Percentiles rank a stretch among this genome's conserved stretches.
Evolutionary conservation across 148 eudicot species (phyloP).

Genomic region (Nyssa sinensis): DNA sequence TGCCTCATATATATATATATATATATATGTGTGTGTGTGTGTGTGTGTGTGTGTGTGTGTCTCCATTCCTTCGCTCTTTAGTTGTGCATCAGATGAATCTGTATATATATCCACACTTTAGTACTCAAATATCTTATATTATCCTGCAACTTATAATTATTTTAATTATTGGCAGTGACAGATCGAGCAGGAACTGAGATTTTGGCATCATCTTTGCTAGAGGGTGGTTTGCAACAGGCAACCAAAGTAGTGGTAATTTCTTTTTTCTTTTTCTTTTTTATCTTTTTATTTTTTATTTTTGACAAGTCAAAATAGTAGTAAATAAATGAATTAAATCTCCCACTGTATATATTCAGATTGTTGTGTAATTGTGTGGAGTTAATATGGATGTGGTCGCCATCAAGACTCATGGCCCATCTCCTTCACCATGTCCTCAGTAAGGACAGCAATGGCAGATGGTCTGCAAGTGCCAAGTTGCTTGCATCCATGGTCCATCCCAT

Average conservation of each 20-base stretch:
- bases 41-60: too few relatives aligned
- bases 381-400: neutral
- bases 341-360: neutral
- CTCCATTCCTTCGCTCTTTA: neutral
- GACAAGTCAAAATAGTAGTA: too few relatives aligned
- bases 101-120: too few relatives aligned
- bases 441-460: neutral
- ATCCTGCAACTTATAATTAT: neutral
- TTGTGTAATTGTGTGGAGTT: neutral
- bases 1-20: neutral
- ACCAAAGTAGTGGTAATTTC: constrained; percentile 13
- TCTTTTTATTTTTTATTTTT: too few relatives aligned
- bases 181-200: constrained; percentile 13
- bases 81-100: neutral
- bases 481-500: neutral
- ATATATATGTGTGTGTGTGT: too few relatives aligned
- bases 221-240: constrained; percentile 7
- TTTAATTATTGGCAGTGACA: neutral
- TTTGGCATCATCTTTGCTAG: neutral
- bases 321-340: too few relatives aligned
- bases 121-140: neutral
- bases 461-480: neutral
- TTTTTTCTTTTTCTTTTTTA: neutral
- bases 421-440: neutral
- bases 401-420: constrained; percentile 1